Conservation (phyloP, 1,284 basidiomycete genomes). For the Dichomitus squalens region DNA sequence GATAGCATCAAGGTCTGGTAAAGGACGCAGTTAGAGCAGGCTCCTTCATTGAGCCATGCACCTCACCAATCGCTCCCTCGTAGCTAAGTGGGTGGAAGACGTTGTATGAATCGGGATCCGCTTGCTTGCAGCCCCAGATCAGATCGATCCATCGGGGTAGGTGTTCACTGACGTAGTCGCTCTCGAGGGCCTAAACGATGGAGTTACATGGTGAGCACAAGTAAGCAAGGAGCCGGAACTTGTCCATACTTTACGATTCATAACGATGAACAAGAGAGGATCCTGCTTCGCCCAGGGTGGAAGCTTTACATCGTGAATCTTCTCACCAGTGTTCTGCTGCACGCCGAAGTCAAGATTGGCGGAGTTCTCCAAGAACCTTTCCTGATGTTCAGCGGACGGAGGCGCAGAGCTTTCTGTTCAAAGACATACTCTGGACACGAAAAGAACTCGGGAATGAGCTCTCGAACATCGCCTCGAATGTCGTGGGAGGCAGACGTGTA, state of each 20-base stretch:
- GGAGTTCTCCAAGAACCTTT: conserved; percentile 72
- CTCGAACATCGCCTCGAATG: conserved; percentile 90
- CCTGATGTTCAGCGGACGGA: background rate
- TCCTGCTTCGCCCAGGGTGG: conserved; percentile 92
- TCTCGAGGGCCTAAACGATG: conserved; percentile 80
- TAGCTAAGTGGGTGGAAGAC: conserved; percentile 96
- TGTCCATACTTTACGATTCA: conserved; percentile 71
- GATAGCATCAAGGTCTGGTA: conserved; percentile 80
- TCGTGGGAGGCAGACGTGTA: conserved; percentile 88
- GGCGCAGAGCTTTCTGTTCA: background rate
- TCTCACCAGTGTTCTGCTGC: conserved; percentile 80
- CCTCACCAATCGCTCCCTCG: conserved; percentile 82
- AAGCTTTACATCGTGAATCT: conserved; percentile 86
- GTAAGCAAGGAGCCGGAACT: background rate
- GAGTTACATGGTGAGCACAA: background rate
- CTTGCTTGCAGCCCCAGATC: conserved; percentile 87
- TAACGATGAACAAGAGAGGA: conserved; percentile 80
- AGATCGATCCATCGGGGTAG: conserved; percentile 94
- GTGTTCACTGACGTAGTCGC: conserved; percentile 84
- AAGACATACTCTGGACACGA: conserved; percentile 68
- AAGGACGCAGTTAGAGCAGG: background rate
- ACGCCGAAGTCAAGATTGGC: conserved; percentile 84
- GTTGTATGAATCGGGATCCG: conserved; percentile 79
- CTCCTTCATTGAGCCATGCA: conserved; percentile 10
- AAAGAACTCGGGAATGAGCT: conserved; percentile 94